Evolutionary conservation across 2,329 filamentous ascomycete species (phyloP).

Genomic region (Aspergillus felis): DNA sequence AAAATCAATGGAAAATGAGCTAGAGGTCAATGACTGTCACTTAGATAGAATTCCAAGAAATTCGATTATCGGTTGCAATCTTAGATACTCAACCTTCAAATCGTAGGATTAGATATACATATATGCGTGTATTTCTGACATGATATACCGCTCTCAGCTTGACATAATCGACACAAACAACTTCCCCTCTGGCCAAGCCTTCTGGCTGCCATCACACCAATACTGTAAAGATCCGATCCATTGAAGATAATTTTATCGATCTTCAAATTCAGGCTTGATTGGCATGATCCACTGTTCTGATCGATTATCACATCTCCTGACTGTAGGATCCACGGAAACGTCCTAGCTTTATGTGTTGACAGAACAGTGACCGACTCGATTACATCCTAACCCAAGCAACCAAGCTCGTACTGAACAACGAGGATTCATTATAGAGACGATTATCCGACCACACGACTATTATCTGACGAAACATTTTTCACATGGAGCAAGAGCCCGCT

Average conservation of each 20-base stretch:
- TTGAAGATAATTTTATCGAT: not conserved
- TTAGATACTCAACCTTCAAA: not conserved
- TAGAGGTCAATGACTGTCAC: not conserved
- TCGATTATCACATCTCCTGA: not conserved
- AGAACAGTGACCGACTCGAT: not conserved
- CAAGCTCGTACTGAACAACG: not conserved
- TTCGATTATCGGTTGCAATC: not conserved
- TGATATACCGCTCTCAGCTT: not conserved
- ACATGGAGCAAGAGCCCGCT: slow-evolving; percentile 29
- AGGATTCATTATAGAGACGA: not conserved
- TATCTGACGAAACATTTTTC: not conserved
- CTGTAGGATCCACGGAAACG: not conserved
- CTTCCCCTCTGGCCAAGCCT: not conserved
- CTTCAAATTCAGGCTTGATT: not conserved
- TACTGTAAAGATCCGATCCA: not conserved
- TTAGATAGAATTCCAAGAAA: not conserved
- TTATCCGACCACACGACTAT: not conserved
- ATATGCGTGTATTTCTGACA: not conserved
- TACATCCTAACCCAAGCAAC: not conserved
- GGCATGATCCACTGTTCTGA: not conserved
- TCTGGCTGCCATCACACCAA: slow-evolving; percentile 1
- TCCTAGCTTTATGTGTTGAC: not conserved
- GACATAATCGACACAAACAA: not conserved
- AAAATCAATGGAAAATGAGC: not conserved
- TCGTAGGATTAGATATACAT: not conserved